These are phyloP conservation scores for Aspergillus viridinutans DNA, from an alignment of 2,329 filamentous ascomycete species.

Conservation along the genomic window DNA sequence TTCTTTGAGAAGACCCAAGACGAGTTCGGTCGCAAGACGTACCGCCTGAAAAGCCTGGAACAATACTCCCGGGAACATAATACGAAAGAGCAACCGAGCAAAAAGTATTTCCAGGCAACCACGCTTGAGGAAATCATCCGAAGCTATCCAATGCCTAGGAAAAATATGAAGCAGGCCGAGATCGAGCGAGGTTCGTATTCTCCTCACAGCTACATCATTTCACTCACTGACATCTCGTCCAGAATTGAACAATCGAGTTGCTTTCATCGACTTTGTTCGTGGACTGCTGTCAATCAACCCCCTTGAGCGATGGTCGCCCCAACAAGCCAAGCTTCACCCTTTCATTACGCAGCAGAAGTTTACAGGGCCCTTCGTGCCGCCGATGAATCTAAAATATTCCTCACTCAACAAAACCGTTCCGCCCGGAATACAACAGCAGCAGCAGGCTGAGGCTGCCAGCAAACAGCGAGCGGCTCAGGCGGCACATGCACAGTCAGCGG, in stretches of 20 bases:
- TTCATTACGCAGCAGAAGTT: slow-evolving; percentile 99
- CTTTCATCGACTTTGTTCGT: slow-evolving; percentile 97
- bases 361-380: slow-evolving; percentile 91
- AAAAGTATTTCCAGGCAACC: slow-evolving; percentile 96
- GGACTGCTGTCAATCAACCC: slow-evolving; percentile 92
- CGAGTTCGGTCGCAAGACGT: slow-evolving; percentile 86
- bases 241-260: slow-evolving; percentile 98
- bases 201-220: neutral
- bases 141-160: slow-evolving; percentile 94
- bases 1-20: slow-evolving; percentile 94
- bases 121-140: slow-evolving; percentile 96
- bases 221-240: slow-evolving; percentile 20
- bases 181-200: slow-evolving; percentile 76
- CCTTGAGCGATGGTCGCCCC: slow-evolving; percentile 93
- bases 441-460: slow-evolving; percentile 88
- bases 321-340: slow-evolving; percentile 93
- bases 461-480: slow-evolving; percentile 72
- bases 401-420: slow-evolving; percentile 82
- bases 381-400: slow-evolving; percentile 91
- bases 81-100: slow-evolving; percentile 97
- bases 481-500: slow-evolving; percentile 66
- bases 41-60: slow-evolving; percentile 94
- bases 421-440: slow-evolving; percentile 90
- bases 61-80: slow-evolving; percentile 94
- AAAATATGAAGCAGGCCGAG: slow-evolving; percentile 98